Evolutionary conservation across 495 filamentous ascomycete genomes (phyloP), one percentile per base, ranked within the genome.

Genomic region (Aspergillus ellipticus): DNA sequence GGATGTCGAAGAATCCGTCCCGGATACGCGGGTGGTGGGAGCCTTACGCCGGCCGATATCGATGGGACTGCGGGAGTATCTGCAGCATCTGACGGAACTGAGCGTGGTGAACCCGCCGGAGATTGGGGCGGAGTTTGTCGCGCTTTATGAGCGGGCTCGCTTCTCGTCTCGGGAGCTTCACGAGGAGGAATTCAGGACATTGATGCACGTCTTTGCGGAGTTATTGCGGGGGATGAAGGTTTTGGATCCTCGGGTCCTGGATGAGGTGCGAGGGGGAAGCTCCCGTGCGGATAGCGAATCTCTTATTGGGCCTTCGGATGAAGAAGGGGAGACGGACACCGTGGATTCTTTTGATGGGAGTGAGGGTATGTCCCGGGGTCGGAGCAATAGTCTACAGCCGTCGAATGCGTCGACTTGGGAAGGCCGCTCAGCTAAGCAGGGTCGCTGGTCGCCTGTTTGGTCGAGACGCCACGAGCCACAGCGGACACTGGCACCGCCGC

Each of bases 171-270:
- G 73, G 11, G 73, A 77, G 7, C 67, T 89, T 6, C 68, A 79
- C 11, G 89, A 94, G 61, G 53, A 67, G 0, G 81, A 90, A 49
- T 97, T 98, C 64, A 78, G 88, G n/a, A 68, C 70, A 4, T 71
- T 98, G 52, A 96, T 97, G 92, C 81, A 83, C 50, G 72, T 89
- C n/a, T 96, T 97, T 70, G 84, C 92, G 0, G 86, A 91, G 31
- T 74, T 98, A 4, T 65, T 98, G 21, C 80, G 83, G 22, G 82
- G 80, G 7, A 96, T 97, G 88, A 80, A 74, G 21, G 78, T 81
- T 1, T 68, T 92, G 17, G 75, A 83, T 37, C 67, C 78, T 1
- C 71, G 73, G 0, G 62, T 79, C 5, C 53, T 84, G 22, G 74
- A 79, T 3, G 74, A 74, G 6, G 65, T 74, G 11, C 64, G 64